Base-by-base conservation (phyloP, 176 grass and related monocot species). In the Elaeis guineensis region DNA sequence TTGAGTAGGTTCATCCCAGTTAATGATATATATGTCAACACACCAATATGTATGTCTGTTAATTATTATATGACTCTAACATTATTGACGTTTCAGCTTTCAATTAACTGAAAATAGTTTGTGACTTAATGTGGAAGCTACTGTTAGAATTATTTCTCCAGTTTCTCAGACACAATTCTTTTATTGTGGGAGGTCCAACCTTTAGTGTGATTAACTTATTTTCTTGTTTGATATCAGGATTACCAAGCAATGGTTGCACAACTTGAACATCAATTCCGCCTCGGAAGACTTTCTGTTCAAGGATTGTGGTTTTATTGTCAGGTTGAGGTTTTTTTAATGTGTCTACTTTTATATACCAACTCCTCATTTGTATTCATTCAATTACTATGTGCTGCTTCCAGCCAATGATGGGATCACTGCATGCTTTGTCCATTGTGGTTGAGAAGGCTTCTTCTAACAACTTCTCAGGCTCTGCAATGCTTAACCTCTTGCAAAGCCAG, bases 161-260 rank as follows among this genome's bases (percentile, higher is more conserved):
- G 8, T 44, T 44, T 44, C 5, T 44, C 2, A 14, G 35, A 44
- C 35, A 44, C 35, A 44, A 44, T 44, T 44, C 8, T 44, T 44
- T 44, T 44, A 12, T 44, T 3, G 35, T 11, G 35, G 35, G 35
- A 8, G 11, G 35, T 44, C 35, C 35, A 44, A 44, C 35, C 35
- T 44, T 44, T 44, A 12, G 35, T 11, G 14, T 44, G 35, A 44
- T 44, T 12, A 2, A 14, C 35, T 14, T 11, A 44, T 44, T 44
- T 44, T 14, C 7, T 44, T 44, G 35, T 21, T 32, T 26, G 19
- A 67, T 63, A 69, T 58, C 77, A 98, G 87, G 93, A 98, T 83
- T 98, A 98, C 62, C 84, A 98, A 57, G 93, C 84, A 48, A 98
- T 98, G 87, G 84, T 92, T 83, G 93, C 87, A 77, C 87, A 98